A percentile compares a stretch with the other conserved stretches of the same genome.
These are phyloP conservation scores for Fusarium cicatricum DNA, from an alignment of 2,329 filamentous ascomycete species.

Conservation along the genomic window DNA sequence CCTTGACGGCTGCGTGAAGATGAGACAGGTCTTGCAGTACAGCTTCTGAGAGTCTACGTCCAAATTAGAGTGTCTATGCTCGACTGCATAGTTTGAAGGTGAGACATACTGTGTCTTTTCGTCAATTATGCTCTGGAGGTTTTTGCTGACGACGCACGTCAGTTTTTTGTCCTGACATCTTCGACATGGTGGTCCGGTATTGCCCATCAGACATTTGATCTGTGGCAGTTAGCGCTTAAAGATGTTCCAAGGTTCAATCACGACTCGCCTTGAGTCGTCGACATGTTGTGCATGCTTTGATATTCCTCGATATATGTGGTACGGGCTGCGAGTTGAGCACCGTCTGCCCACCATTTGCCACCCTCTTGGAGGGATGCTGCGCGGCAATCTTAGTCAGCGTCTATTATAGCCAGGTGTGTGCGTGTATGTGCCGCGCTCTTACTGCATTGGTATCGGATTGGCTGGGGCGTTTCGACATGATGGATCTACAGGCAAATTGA, in stretches of 20 bases:
- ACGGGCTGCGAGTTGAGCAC: constrained; percentile 4
- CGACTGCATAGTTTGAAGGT: not conserved
- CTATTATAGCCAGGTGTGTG: no score
- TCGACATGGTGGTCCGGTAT: constrained; percentile 47
- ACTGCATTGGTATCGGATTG: no score
- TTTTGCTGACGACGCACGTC: constrained; percentile 49
- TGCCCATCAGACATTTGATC: constrained; percentile 52
- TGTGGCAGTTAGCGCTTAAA: constrained; percentile 11
- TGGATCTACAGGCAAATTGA: no score
- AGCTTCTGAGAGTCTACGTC: constrained; percentile 8
- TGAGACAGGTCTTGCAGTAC: constrained; percentile 15
- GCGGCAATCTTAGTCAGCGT: no score
- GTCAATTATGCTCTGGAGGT: constrained; percentile 49
- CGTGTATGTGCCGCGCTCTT: no score
- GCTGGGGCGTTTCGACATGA: no score
- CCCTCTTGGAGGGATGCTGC: constrained; percentile 1
- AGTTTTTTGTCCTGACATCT: constrained; percentile 46
- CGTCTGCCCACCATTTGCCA: not conserved
- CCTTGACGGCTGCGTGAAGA: constrained; percentile 6
- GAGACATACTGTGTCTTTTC: constrained; percentile 46
- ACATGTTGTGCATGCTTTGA: constrained; percentile 48
- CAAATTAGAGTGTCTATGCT: not conserved
- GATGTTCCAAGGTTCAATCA: no score
- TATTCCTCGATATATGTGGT: constrained; percentile 45
- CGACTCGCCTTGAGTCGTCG: constrained; percentile 46